phyloP scores from a whole-genome alignment of 371 early-diverging fungal species.

The Mortierella sp. region DNA sequence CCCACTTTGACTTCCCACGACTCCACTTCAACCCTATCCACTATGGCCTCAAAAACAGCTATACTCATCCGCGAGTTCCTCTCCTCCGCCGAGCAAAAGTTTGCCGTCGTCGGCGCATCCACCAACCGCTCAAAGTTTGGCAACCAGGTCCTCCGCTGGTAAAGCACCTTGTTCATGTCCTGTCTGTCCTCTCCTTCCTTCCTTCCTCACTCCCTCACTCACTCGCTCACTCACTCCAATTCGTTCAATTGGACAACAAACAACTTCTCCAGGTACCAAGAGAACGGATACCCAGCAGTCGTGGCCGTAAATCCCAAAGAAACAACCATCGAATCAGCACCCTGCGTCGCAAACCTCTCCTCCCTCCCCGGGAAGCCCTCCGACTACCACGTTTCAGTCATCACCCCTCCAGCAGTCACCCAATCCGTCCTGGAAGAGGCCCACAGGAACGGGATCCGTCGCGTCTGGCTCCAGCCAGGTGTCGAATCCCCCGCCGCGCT shows the following conservation, averaged over 20 bases:
- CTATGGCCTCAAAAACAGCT: constrained; percentile 16
- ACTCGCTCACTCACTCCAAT: neutral
- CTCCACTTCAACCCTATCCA: neutral
- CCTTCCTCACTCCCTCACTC: neutral
- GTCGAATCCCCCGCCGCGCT: constrained; percentile 71
- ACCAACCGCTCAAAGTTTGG: constrained; percentile 81
- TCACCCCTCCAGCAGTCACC: constrained; percentile 86
- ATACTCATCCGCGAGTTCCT: constrained; percentile 44
- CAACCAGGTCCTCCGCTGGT: constrained; percentile 83
- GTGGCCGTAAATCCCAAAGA: constrained; percentile 50
- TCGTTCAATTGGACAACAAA: neutral
- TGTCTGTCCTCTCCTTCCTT: neutral
- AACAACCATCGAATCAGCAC: constrained; percentile 32
- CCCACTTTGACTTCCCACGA: neutral
- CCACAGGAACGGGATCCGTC: constrained; percentile 69
- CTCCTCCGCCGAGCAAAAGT: constrained; percentile 56
- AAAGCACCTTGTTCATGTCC: constrained; percentile 15
- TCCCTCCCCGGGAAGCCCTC: constrained; percentile 39
- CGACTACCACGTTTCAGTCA: constrained; percentile 71
- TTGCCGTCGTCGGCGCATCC: constrained; percentile 86
- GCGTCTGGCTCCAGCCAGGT: constrained; percentile 90
- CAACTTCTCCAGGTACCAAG: constrained; percentile 32
- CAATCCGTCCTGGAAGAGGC: constrained; percentile 73
- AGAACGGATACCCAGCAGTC: constrained; percentile 47
- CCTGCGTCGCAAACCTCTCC: constrained; percentile 39